Evolutionary conservation across 1,284 basidiomycete species (phyloP).

Genomic region (Schizophyllum commune): DNA sequence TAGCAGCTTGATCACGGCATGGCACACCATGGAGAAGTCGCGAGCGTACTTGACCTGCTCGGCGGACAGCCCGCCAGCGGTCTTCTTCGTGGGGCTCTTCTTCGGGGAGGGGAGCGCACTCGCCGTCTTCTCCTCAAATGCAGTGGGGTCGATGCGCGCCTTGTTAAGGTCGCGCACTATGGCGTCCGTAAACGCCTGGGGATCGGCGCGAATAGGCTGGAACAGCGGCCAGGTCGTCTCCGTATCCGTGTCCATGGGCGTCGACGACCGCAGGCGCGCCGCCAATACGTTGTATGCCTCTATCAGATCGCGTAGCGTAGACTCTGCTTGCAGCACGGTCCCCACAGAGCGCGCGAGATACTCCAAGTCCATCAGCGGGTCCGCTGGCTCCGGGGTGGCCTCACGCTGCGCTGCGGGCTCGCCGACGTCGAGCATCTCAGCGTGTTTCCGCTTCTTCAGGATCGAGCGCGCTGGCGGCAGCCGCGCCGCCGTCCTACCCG

Average conservation of each 20-base stretch:
- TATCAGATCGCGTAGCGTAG: conserved; percentile 48
- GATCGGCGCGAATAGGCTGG: conserved; percentile 51
- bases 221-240: conserved; percentile 65
- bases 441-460: conserved; percentile 39
- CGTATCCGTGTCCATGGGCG: conserved; percentile 39
- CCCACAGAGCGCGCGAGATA: conserved; percentile 58
- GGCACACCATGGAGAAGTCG: conserved; percentile 63
- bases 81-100: conserved; percentile 46
- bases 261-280: conserved; percentile 47
- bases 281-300: conserved; percentile 65
- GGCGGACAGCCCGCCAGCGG: conserved; percentile 53
- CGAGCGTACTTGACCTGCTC: conserved; percentile 70
- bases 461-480: conserved; percentile 50
- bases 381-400: conserved; percentile 60
- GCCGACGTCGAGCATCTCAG: conserved; percentile 3
- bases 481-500: conserved; percentile 25
- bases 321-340: conserved; percentile 41
- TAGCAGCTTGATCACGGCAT: conserved; percentile 60
- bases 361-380: conserved; percentile 51
- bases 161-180: conserved; percentile 56
- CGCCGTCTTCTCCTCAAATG: conserved; percentile 18
- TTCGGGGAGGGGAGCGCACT: conserved; percentile 36
- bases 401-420: conserved; percentile 41
- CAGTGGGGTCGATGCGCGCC: conserved; percentile 50
- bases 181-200: conserved; percentile 39